Conservation (phyloP, 2,329 filamentous ascomycete genomes). For the Aphanocladium album region DNA sequence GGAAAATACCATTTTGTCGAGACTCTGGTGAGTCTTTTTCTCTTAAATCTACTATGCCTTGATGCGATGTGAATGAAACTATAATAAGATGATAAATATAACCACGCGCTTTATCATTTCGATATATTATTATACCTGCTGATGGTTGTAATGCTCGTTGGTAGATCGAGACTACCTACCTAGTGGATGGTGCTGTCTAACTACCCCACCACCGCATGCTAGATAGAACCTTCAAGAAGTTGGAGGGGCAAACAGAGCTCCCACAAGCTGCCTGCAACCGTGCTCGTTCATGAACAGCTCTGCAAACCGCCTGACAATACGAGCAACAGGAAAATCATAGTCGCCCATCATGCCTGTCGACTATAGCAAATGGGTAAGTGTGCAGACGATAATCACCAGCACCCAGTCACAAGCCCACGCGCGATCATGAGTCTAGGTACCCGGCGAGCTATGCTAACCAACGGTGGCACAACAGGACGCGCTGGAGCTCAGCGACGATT, state of each 20-base stretch:
- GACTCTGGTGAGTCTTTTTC: slow-evolving; percentile 3
- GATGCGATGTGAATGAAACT: background rate
- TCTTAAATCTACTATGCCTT: background rate
- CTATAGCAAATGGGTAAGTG: slow-evolving; percentile 64
- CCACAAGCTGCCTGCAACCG: background rate
- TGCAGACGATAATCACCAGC: background rate
- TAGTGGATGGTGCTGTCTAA: background rate
- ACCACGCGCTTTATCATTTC: too few species aligned
- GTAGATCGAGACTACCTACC: background rate
- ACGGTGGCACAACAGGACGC: slow-evolving; percentile 55
- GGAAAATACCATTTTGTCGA: slow-evolving; percentile 9
- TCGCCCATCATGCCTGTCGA: slow-evolving; percentile 43
- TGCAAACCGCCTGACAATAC: slow-evolving; percentile 6
- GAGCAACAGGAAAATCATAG: slow-evolving; percentile 16
- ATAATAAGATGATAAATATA: too few species aligned
- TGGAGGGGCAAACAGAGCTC: slow-evolving; percentile 11
- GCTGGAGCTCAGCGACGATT: slow-evolving; percentile 96
- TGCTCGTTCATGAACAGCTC: slow-evolving; percentile 12
- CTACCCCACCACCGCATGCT: slow-evolving; percentile 12
- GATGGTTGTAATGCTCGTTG: background rate
- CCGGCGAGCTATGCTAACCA: slow-evolving; percentile 12
- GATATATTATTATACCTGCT: too few species aligned
- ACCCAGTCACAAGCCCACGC: background rate
- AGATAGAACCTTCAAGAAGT: slow-evolving; percentile 18
- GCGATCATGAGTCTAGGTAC: background rate